These are phyloP conservation scores for Hyaloscypha bicolor DNA, from an alignment of 495 filamentous ascomycete genomes.

Conservation along the genomic window DNA sequence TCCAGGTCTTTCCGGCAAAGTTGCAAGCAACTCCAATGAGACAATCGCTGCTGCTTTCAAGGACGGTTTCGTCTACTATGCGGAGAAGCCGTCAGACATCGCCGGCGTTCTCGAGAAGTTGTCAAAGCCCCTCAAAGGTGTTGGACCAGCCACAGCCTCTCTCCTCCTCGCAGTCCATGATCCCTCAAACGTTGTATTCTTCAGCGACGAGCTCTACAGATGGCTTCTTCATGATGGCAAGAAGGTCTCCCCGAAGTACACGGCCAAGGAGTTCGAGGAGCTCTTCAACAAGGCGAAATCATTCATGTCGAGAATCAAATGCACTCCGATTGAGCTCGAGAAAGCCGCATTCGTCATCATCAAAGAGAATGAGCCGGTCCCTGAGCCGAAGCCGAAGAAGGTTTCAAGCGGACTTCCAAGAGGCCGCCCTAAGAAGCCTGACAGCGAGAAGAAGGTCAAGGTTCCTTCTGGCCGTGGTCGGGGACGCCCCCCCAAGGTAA, in stretches of 20 bases:
- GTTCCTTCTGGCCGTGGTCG: slow-evolving; percentile 27
- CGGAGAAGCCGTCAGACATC: slow-evolving; percentile 38
- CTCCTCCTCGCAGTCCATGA: slow-evolving; percentile 66
- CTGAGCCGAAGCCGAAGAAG: slow-evolving; percentile 21
- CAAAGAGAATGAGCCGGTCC: slow-evolving; percentile 37
- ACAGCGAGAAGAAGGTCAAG: slow-evolving; percentile 30
- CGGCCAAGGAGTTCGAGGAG: slow-evolving; percentile 59
- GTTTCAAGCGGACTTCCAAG: slow-evolving; percentile 24
- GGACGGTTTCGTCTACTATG: slow-evolving; percentile 51
- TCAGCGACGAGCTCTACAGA: slow-evolving; percentile 73
- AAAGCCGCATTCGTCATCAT: slow-evolving; percentile 67
- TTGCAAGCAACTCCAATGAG: slow-evolving; percentile 58
- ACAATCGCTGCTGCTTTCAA: slow-evolving; percentile 46
- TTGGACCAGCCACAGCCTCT: slow-evolving; percentile 75
- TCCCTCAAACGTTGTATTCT: slow-evolving; percentile 64
- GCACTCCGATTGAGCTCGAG: slow-evolving; percentile 63
- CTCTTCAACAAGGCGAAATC: slow-evolving; percentile 49
- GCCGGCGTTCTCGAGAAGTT: slow-evolving; percentile 52
- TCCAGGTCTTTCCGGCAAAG: slow-evolving; percentile 66
- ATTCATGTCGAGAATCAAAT: slow-evolving; percentile 51
- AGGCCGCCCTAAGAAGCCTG: slow-evolving; percentile 26
- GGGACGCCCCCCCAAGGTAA: slow-evolving; percentile 16
- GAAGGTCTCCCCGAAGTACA: slow-evolving; percentile 57
- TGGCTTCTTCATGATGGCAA: slow-evolving; percentile 60
- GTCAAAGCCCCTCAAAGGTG: slow-evolving; percentile 52